These are phyloP conservation scores for Saccharomycopsis sp. DNA, from an alignment of 805 yeast species.

Conservation along the genomic window DNA sequence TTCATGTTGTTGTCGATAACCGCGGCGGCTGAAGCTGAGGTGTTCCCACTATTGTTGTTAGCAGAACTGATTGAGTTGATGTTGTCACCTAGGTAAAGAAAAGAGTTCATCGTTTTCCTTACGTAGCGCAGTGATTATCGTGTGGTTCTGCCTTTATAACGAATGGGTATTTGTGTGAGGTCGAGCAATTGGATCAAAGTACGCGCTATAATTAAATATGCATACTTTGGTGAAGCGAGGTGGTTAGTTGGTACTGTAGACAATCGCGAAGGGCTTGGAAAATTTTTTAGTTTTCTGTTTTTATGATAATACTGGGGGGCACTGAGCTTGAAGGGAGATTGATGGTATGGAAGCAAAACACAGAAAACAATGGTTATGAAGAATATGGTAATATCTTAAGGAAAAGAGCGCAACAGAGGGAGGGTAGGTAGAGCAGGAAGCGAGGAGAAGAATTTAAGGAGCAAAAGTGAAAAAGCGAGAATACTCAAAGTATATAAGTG, in stretches of 20 bases:
- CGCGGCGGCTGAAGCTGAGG: background rate
- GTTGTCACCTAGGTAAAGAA: slow-evolving; percentile 4
- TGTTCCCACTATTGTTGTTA: background rate
- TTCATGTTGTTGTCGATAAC: background rate
- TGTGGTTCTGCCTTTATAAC: too few species aligned
- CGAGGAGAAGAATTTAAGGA: background rate
- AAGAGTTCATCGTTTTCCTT: slow-evolving; percentile 4
- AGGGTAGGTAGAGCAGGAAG: background rate
- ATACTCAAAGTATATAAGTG: background rate
- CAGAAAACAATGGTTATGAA: background rate
- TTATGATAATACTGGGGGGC: background rate
- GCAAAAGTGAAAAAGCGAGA: background rate
- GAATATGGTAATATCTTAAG: background rate
- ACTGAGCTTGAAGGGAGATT: background rate
- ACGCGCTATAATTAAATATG: slow-evolving; percentile 2
- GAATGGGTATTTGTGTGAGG: background rate
- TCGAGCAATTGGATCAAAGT: background rate
- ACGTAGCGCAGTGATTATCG: background rate
- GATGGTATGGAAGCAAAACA: background rate
- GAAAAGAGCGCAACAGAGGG: background rate
- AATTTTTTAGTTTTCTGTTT: too few species aligned
- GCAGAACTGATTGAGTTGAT: slow-evolving; percentile 5
- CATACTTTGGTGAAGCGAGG: background rate
- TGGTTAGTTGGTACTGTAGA: background rate
- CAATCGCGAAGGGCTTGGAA: background rate